Base-by-base conservation (phyloP, 1,139 yeast species). In the Zhuliangozyma parablackwelliae region DNA sequence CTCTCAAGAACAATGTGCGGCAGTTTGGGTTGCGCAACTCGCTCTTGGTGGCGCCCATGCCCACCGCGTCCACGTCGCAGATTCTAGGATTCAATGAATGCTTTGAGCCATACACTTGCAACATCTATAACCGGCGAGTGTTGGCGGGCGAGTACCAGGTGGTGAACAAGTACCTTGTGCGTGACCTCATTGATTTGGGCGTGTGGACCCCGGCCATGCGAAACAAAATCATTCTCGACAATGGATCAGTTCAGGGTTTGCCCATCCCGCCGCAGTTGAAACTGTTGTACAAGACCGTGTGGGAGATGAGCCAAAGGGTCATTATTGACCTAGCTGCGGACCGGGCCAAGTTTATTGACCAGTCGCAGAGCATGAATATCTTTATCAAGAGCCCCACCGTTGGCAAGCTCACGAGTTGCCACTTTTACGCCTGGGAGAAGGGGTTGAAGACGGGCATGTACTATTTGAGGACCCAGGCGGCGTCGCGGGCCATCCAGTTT, bases 361-460 rank as follows among this genome's bases (percentile, higher is more conserved):
- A 92, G 63, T 86, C 94, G 45, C 97, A 92, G 66, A 81, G 94
- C 38, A 70, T 92, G 75, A 92, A 90, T 62, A 80, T 90, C 50
- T 85, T 86, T 66, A 72, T 90, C 61, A 80, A 77, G 57, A 78
- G 82, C 40, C 97, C 97, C 35, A 86, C 97, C 1, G 81, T 86
- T 81, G 95, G 95, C 45, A 90, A 90, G 61, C 73, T 92, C 48
- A 90, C 97, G n/a, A 78, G 90, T 53, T 90, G 90, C 94, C 97
- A 92, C 63, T 92, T 92, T 69, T 88, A 90, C 59, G 96, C 96
- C 32, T 92, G 97, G 97, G 83, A 83, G 63, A 85, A 82, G 69
- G 98, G 97, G 32, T 75, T 92, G 57, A 92, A 92, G 74, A 92
- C 98, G 5, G 98, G 98, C 44, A 90, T 92, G 96, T 92, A 92